Conservation (phyloP, 768 basidiomycete genomes). For the Lanmaoa pseudosensibilis region DNA sequence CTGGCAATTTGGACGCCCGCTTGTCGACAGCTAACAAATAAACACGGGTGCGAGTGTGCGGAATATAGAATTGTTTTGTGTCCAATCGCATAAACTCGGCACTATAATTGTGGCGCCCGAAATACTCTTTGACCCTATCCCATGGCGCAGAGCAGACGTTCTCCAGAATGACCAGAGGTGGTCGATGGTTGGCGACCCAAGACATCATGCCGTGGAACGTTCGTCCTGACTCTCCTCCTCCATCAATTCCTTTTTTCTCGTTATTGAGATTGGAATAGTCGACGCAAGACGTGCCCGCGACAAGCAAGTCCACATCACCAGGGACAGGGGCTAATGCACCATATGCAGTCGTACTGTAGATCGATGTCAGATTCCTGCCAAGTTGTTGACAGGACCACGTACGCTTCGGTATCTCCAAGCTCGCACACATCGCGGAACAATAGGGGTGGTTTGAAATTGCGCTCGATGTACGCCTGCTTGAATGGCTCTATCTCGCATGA, state of each 20-base stretch:
- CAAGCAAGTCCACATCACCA: constrained; percentile 84
- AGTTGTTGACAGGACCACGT: constrained; percentile 29
- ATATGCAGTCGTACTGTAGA: constrained; percentile 82
- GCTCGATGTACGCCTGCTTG: constrained; percentile 96
- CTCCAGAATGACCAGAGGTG: constrained; percentile 90
- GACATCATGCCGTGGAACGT: constrained; percentile 95
- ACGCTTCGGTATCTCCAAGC: constrained; percentile 78
- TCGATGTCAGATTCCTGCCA: not conserved
- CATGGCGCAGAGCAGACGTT: constrained; percentile 94
- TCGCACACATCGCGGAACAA: constrained; percentile 95
- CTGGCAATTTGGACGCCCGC: constrained; percentile 57
- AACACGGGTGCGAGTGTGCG: constrained; percentile 90
- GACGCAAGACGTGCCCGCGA: constrained; percentile 95
- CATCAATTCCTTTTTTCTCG: constrained; percentile 86
- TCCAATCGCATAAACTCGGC: constrained; percentile 72
- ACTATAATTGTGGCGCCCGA: constrained; percentile 72
- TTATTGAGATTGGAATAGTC: constrained; percentile 97
- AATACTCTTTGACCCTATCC: constrained; percentile 71
- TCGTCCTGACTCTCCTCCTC: constrained; percentile 87
- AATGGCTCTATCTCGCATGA: constrained; percentile 97
- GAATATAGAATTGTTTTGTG: constrained; percentile 89
- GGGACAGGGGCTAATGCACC: constrained; percentile 84
- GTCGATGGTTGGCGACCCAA: constrained; percentile 85
- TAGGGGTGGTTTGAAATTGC: constrained; percentile 90
- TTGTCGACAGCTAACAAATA: constrained; percentile 82